Conservation (phyloP, 225 moss, liverwort and hornwort species). For the Bryoerythrophyllum caledonicum region DNA sequence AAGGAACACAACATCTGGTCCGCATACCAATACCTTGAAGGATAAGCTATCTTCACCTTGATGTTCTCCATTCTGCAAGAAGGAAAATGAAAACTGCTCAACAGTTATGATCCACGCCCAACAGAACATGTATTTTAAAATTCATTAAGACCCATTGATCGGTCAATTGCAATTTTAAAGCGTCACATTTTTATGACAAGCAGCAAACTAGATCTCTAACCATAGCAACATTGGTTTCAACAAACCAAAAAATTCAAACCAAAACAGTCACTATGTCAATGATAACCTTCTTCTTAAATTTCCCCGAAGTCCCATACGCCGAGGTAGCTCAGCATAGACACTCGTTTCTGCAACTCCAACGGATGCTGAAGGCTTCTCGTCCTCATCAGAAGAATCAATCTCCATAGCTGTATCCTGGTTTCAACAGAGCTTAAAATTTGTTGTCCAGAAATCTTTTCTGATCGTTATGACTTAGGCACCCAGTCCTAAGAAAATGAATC, state of each 20-base stretch:
- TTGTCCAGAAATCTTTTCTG: background rate
- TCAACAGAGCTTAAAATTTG: slow-evolving; percentile 11
- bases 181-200: background rate
- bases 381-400: slow-evolving; percentile 77
- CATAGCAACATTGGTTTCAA: slow-evolving; percentile 5
- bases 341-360: slow-evolving; percentile 11
- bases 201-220: slow-evolving; percentile 27
- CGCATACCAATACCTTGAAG: slow-evolving; percentile 51
- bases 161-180: slow-evolving; percentile 6
- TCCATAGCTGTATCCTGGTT: slow-evolving; percentile 76
- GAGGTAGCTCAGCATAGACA: slow-evolving; percentile 27
- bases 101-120: background rate
- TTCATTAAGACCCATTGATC: background rate
- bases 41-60: slow-evolving; percentile 78
- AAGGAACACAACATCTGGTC: slow-evolving; percentile 22
- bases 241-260: background rate
- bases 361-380: slow-evolving; percentile 31
- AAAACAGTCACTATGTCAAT: background rate
- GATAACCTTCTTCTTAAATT: slow-evolving; percentile 41
- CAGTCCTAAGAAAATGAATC: background rate
- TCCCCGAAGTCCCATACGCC: slow-evolving; percentile 40
- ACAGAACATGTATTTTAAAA: background rate
- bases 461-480: background rate
- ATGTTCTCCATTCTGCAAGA: slow-evolving; percentile 44
- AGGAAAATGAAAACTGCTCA: slow-evolving; percentile 10